Conservation (phyloP, 2,329 filamentous ascomycete species). For the Monosporascus ibericus region DNA sequence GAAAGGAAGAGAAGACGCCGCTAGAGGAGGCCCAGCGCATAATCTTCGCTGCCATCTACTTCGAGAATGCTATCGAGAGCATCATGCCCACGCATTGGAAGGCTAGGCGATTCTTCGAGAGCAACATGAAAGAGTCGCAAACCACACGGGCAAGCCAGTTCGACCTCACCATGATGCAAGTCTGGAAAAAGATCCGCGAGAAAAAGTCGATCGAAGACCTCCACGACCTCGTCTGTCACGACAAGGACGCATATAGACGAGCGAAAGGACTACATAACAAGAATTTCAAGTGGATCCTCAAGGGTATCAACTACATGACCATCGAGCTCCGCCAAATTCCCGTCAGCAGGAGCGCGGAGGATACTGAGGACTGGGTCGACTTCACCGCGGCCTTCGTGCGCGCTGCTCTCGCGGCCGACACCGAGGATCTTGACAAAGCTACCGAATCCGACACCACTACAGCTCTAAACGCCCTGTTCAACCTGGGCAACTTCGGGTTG, state of each 20-base stretch:
- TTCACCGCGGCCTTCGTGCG: conserved; percentile 2
- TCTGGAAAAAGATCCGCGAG: not conserved
- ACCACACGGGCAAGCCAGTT: no score
- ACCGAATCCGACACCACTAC: no score
- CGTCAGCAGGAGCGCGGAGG: not conserved
- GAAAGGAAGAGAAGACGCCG: not conserved
- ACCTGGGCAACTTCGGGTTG: no score
- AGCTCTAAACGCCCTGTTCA: no score
- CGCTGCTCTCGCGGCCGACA: not conserved
- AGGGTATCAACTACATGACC: conserved; percentile 3
- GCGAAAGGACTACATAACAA: not conserved
- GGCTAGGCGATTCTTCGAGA: conserved; percentile 1
- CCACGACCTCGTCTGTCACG: conserved; percentile 3
- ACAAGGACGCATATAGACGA: not conserved
- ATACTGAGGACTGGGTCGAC: conserved; percentile 2
- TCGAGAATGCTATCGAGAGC: conserved; percentile 4
- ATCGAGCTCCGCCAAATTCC: conserved; percentile 11
- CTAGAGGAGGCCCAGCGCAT: conserved; percentile 3
- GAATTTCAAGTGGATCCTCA: conserved; percentile 8
- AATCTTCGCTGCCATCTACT: conserved; percentile 8
- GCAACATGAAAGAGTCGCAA: no score
- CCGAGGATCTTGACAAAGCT: not conserved
- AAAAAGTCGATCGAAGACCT: not conserved
- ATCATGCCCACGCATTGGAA: conserved; percentile 1
- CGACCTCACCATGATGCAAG: not conserved